A percentile compares a stretch with the other conserved stretches of the same genome.
Evolutionary conservation across 2,329 filamentous ascomycete species (phyloP).

Genomic region (Colletotrichum siamense): DNA sequence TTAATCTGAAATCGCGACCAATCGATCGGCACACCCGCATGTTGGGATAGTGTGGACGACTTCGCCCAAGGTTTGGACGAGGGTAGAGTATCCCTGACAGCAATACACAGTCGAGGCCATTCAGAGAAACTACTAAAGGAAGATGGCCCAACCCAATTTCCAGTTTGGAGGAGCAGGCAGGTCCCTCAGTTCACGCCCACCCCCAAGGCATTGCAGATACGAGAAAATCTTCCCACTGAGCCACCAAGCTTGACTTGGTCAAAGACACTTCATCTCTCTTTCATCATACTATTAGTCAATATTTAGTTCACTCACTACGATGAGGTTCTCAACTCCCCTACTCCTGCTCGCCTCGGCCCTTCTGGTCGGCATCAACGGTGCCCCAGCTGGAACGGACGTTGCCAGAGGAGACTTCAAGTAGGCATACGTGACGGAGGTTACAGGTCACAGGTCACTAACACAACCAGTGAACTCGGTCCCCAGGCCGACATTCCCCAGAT

Average conservation of each 20-base stretch:
- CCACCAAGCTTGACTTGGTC: constrained; percentile 5
- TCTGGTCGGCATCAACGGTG: constrained; percentile 18
- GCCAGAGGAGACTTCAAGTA: background rate
- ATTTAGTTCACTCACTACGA: background rate
- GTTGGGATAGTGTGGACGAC: background rate
- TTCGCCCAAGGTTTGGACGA: constrained; percentile 8
- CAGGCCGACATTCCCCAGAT: background rate
- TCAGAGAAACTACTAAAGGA: constrained; percentile 10
- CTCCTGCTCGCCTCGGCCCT: constrained; percentile 15
- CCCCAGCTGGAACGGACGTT: background rate
- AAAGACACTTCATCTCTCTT: background rate
- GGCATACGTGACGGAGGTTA: background rate
- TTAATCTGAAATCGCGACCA: background rate
- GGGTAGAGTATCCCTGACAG: background rate
- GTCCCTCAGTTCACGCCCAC: constrained; percentile 8
- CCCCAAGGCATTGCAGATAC: constrained; percentile 1
- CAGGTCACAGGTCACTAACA: background rate
- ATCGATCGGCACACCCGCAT: background rate
- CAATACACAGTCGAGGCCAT: background rate
- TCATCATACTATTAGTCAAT: background rate
- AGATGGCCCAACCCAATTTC: background rate
- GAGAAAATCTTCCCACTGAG: background rate
- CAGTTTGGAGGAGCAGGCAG: background rate
- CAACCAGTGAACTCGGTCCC: background rate
- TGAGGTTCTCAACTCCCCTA: constrained; percentile 6